These are phyloP conservation scores for Chalaropsis thielavioides DNA, from an alignment of 2,329 filamentous ascomycete genomes.

Conservation along the genomic window DNA sequence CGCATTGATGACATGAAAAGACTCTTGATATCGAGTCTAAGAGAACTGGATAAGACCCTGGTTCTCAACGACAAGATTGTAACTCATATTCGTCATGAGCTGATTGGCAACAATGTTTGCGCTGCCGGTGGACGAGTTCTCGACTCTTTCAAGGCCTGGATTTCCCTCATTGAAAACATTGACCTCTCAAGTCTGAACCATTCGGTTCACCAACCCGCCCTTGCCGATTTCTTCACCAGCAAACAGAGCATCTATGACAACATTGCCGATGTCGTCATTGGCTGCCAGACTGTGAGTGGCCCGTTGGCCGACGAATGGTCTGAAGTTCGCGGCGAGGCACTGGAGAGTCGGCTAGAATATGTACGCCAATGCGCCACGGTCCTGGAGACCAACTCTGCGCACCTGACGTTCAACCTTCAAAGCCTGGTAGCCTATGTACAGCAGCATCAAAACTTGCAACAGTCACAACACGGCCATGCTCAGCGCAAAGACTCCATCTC, in stretches of 20 bases:
- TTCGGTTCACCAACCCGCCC: slow-evolving; percentile 66
- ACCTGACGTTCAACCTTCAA: slow-evolving; percentile 77
- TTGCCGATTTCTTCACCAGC: slow-evolving; percentile 74
- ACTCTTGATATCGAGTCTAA: slow-evolving; percentile 70
- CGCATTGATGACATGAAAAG: slow-evolving; percentile 74
- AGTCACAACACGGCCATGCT: slow-evolving; percentile 25
- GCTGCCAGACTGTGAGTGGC: slow-evolving; percentile 81
- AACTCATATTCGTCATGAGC: slow-evolving; percentile 60
- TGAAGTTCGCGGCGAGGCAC: slow-evolving; percentile 73
- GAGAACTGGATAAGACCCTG: slow-evolving; percentile 75
- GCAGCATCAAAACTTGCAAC: slow-evolving; percentile 21
- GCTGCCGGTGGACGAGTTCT: slow-evolving; percentile 63
- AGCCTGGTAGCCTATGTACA: slow-evolving; percentile 66
- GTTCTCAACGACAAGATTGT: slow-evolving; percentile 66
- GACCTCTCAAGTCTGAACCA: slow-evolving; percentile 68
- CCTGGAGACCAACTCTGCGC: slow-evolving; percentile 71
- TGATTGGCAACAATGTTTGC: slow-evolving; percentile 72
- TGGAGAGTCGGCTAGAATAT: slow-evolving; percentile 73
- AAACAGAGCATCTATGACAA: slow-evolving; percentile 93
- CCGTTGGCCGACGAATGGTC: slow-evolving; percentile 93
- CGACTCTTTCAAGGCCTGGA: slow-evolving; percentile 81
- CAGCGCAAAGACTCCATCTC: slow-evolving; percentile 31
- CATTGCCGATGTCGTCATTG: slow-evolving; percentile 73
- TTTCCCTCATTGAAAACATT: slow-evolving; percentile 79
- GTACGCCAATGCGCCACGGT: slow-evolving; percentile 65